Evolutionary conservation across 306 rosid species (phyloP).

Genomic region (Corylus heterophylla): DNA sequence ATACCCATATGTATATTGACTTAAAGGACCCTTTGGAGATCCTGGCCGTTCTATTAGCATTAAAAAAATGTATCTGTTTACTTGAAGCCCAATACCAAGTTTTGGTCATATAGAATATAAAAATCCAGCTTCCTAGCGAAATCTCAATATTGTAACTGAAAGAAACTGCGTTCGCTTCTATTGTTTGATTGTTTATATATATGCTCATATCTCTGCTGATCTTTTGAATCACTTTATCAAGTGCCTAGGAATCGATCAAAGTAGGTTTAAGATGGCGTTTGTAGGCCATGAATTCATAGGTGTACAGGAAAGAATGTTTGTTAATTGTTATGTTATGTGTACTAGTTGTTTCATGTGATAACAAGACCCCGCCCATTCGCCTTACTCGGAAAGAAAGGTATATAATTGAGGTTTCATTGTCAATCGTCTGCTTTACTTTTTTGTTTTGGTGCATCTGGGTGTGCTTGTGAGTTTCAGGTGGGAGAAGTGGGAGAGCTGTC

Average conservation of each 20-base stretch:
- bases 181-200: neutral
- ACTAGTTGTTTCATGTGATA: neutral
- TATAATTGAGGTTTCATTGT: neutral
- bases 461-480: neutral
- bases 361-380: neutral
- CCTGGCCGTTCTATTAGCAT: neutral
- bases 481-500: conserved; percentile 18
- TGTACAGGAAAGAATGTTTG: neutral
- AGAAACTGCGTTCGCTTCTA: neutral
- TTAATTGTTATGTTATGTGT: too few species aligned
- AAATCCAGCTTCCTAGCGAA: neutral
- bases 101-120: neutral
- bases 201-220: neutral
- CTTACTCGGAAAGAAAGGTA: neutral
- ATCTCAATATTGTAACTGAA: neutral
- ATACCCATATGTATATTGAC: neutral
- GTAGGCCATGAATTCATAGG: neutral
- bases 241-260: neutral
- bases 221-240: neutral
- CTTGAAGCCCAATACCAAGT: neutral
- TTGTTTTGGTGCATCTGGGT: neutral
- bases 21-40: neutral
- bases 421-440: neutral
- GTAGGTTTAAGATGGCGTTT: neutral
- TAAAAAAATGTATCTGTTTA: neutral